Evolutionary conservation across 2,329 filamentous ascomycete genomes (phyloP), one percentile per base, ranked within the genome.

Genomic region (Penicillium capsulatum): DNA sequence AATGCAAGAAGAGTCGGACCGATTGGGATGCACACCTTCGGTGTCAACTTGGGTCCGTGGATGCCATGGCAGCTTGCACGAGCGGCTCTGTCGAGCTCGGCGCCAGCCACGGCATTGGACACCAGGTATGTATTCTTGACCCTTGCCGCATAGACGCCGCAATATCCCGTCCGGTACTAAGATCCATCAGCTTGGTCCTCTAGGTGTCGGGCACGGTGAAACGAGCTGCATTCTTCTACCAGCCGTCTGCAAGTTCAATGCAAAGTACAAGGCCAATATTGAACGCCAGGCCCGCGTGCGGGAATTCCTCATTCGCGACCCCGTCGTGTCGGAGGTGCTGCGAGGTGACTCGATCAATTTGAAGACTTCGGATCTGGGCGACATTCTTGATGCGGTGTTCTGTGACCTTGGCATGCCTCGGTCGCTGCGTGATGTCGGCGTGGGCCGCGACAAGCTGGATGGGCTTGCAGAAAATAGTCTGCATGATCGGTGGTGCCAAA

Each of bases 121-220:
- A 76, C 50, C 72, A 74, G 52, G 43, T 5, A 7, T 60, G 10
- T 39, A 29, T 2, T n/a, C 36, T 41, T 11, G 34, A 36, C 2
- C 42, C 47, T 4, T 44, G 26, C 3, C n/a, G n/a, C n/a, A n/a
- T n/a, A n/a, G n/a, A n/a, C n/a, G n/a, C n/a, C n/a, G n/a, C n/a
- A n/a, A n/a, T n/a, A n/a, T n/a, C n/a, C n/a, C n/a, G n/a, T n/a
- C n/a, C n/a, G 8, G 26, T 20, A 14, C 28, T 28, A n/a, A 2
- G 36, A 44, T 20, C 17, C 4, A 5, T 14, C 28, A 69, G 57
- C 64, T 77, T 0, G 73, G 74, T 0, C 76, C 76, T 0, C 55
- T 76, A 3, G 77, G 77, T 0, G 77, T 81, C 2, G 72, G 74
- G 0, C 77, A 82, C 51, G 78, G 78, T 8, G 76, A 79, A 57